Percentiles rank a stretch among this genome's conserved stretches.
Evolutionary conservation across 257 asterid species (phyloP).

Genomic region (Oldenlandia corymbosa): DNA sequence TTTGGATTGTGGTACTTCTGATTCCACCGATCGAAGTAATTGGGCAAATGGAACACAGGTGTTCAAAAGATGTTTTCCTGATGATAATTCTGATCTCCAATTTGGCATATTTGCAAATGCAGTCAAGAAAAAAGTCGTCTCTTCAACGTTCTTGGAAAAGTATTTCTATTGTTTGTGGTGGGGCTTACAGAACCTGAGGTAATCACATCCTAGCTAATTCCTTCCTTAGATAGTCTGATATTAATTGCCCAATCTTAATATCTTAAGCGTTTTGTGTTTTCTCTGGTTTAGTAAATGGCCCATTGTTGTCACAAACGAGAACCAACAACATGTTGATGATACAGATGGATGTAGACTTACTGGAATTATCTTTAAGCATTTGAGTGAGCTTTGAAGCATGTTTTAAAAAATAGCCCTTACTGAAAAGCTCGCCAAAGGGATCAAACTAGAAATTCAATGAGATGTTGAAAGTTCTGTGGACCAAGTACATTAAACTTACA

Average conservation of each 20-base stretch:
- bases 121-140: constrained; percentile 64
- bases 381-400: not conserved
- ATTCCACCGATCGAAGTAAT: constrained; percentile 21
- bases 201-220: constrained; percentile 5
- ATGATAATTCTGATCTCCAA: constrained; percentile 43
- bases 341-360: not conserved
- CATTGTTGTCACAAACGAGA: no score
- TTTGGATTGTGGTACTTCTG: constrained; percentile 48
- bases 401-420: not conserved
- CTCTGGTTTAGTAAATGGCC: not conserved
- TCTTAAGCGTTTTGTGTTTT: not conserved
- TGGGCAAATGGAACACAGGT: constrained; percentile 67
- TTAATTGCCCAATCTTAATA: not conserved
- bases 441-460: not conserved
- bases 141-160: constrained; percentile 65
- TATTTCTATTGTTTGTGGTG: constrained; percentile 96
- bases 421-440: not conserved
- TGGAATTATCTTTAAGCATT: not conserved
- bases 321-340: no score
- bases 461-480: not conserved
- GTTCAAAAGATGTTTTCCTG: constrained; percentile 64
- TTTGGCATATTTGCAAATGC: constrained; percentile 83
- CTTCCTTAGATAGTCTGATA: not conserved
- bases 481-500: no score
- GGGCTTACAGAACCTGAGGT: constrained; percentile 96